phyloP scores from a whole-genome alignment of 805 yeast genomes.

The Candida germanica region DNA sequence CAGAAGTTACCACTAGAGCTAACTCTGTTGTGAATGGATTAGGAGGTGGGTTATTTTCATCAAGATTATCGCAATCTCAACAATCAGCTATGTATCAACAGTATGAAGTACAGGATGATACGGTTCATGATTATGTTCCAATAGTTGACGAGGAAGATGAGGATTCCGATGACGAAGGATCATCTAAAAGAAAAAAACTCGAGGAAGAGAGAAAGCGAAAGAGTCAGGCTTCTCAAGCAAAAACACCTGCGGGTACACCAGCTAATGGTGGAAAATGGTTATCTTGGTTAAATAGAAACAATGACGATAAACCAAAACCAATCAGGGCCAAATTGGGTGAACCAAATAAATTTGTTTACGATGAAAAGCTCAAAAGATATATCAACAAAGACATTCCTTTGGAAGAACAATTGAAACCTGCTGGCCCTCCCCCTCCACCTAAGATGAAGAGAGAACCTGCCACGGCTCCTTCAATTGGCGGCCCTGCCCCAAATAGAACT shows the following conservation, averaged over 20 bases:
- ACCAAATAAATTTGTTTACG: slow-evolving; percentile 68
- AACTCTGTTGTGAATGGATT: slow-evolving; percentile 39
- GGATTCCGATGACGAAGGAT: slow-evolving; percentile 45
- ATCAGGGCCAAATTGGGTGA: slow-evolving; percentile 85
- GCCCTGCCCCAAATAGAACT: slow-evolving; percentile 12
- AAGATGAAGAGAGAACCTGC: slow-evolving; percentile 27
- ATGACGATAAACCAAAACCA: slow-evolving; percentile 68
- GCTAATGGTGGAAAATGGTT: slow-evolving; percentile 11
- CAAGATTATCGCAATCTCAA: slow-evolving; percentile 42
- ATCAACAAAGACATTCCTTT: slow-evolving; percentile 64
- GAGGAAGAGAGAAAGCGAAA: slow-evolving; percentile 10
- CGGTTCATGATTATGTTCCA: slow-evolving; percentile 41
- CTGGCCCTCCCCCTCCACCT: slow-evolving; percentile 71
- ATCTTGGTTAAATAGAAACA: slow-evolving; percentile 16
- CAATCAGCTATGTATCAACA: slow-evolving; percentile 43
- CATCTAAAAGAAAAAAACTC: slow-evolving; percentile 20
- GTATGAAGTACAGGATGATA: slow-evolving; percentile 44
- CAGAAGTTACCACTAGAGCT: slow-evolving; percentile 43
- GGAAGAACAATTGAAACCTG: slow-evolving; percentile 56
- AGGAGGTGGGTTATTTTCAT: slow-evolving; percentile 31
- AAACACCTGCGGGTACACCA: neutral
- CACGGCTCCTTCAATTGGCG: slow-evolving; percentile 16
- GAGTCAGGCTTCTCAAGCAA: slow-evolving; percentile 4
- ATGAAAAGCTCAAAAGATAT: slow-evolving; percentile 85
- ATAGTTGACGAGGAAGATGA: slow-evolving; percentile 45